Conservation (phyloP, 768 basidiomycete species). For the Agrocybe praecox region DNA sequence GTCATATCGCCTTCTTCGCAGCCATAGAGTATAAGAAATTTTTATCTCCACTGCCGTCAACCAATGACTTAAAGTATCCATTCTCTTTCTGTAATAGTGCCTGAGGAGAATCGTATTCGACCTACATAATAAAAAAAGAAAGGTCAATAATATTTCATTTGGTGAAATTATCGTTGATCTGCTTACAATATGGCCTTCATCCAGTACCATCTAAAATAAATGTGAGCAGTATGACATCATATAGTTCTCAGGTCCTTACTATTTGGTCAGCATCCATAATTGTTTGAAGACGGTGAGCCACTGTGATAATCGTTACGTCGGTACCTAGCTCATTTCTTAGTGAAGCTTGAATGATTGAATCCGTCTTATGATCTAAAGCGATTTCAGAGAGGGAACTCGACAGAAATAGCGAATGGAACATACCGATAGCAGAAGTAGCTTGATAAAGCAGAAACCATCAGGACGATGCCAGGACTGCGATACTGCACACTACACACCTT, state of each 20-base stretch:
- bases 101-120: constrained; percentile 58
- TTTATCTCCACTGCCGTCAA: constrained; percentile 60
- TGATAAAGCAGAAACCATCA: background rate
- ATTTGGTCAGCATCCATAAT: constrained; percentile 65
- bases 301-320: constrained; percentile 60
- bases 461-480: no score
- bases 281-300: constrained; percentile 70
- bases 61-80: constrained; percentile 54
- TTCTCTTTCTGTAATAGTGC: constrained; percentile 48
- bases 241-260: no score
- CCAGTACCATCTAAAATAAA: constrained; percentile 40
- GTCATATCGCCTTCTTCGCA: no score
- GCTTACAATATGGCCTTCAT: constrained; percentile 41
- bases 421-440: constrained; percentile 51
- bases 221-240: background rate
- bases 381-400: background rate
- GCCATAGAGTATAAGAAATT: constrained; percentile 46
- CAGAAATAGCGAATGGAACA: constrained; percentile 54
- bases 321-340: constrained; percentile 64
- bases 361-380: constrained; percentile 53
- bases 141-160: no score
- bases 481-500: constrained; percentile 8
- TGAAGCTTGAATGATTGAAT: constrained; percentile 68
- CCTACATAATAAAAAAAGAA: constrained; percentile 27
- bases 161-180: background rate